Evolutionary conservation across 1,284 basidiomycete genomes (phyloP).

Genomic region (Rhodotorula sp.): DNA sequence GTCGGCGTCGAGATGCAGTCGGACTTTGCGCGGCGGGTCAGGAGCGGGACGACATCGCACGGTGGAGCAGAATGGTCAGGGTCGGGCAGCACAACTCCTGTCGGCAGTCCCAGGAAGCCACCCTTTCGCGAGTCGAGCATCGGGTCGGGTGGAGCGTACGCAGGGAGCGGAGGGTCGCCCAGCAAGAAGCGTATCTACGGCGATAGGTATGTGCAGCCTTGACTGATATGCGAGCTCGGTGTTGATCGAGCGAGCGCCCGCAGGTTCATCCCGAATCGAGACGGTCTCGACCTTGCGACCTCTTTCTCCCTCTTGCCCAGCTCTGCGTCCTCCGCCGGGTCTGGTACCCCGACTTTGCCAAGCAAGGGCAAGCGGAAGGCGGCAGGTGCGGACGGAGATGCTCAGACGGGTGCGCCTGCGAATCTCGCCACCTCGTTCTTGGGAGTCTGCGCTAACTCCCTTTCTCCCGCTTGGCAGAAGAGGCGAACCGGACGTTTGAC

Average conservation of each 20-base stretch:
- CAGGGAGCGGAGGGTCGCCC: slow-evolving; percentile 7
- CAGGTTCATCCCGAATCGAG: slow-evolving; percentile 58
- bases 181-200: slow-evolving; percentile 29
- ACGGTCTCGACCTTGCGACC: slow-evolving; percentile 55
- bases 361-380: slow-evolving; percentile 48
- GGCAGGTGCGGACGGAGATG: slow-evolving; percentile 50
- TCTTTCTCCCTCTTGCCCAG: slow-evolving; percentile 55
- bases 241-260: background rate
- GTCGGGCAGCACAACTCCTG: no score
- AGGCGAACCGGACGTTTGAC: slow-evolving; percentile 57
- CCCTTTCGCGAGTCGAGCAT: no score
- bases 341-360: slow-evolving; percentile 41
- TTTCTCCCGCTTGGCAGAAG: slow-evolving; percentile 48
- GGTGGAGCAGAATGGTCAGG: no score
- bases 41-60: no score
- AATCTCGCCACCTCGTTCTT: background rate
- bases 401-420: slow-evolving; percentile 45
- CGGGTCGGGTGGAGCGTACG: background rate
- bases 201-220: slow-evolving; percentile 9
- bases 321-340: slow-evolving; percentile 8
- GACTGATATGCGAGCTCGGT: background rate
- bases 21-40: no score
- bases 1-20: no score
- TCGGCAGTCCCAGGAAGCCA: no score
- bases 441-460: background rate